Conservation (phyloP, 495 filamentous ascomycete genomes). For the Penicillium nucicola region DNA sequence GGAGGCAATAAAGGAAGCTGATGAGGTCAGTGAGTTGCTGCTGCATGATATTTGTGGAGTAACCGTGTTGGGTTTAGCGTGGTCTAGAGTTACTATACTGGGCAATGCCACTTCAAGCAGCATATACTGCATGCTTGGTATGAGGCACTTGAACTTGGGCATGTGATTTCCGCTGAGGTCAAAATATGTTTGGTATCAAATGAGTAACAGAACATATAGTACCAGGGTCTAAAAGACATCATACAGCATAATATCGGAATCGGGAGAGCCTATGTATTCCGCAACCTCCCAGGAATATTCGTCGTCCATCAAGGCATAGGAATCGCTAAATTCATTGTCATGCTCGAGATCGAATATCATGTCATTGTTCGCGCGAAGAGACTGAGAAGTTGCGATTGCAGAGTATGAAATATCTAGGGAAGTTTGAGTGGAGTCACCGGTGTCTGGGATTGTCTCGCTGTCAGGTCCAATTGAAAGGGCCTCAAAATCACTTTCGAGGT, state of each 20-base stretch:
- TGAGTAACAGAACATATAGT: neutral
- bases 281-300: neutral
- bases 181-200: too few relatives aligned
- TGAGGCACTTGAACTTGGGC: too few relatives aligned
- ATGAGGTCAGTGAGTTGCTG: too few relatives aligned
- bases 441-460: neutral
- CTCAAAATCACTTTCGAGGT: neutral
- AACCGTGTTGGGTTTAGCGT: too few relatives aligned
- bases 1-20: too few relatives aligned
- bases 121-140: too few relatives aligned
- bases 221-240: neutral
- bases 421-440: neutral
- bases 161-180: too few relatives aligned
- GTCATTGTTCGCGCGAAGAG: neutral
- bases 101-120: too few relatives aligned
- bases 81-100: too few relatives aligned
- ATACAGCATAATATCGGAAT: neutral
- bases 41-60: too few relatives aligned
- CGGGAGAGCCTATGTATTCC: neutral
- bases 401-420: neutral
- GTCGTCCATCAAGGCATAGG: too few relatives aligned
- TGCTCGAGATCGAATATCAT: neutral
- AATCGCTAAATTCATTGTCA: too few relatives aligned
- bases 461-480: neutral
- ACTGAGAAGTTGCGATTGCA: neutral